Conservation (phyloP, 129 eudicot species). For the Pittosporum tobira region DNA sequence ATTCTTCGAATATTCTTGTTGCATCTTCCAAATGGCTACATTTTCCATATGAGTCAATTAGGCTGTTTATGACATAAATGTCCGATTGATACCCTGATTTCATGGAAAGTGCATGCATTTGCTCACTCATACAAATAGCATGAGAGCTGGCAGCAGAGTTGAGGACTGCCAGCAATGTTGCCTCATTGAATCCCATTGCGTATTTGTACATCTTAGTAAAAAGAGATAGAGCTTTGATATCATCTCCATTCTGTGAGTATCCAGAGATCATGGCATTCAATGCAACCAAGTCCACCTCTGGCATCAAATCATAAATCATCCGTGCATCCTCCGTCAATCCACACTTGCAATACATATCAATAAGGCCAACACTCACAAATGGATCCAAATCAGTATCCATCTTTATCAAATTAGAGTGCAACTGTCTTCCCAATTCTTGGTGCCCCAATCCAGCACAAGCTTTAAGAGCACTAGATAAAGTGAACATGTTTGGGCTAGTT, state of each 20-base stretch:
- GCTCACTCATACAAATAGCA: slow-evolving; percentile 27
- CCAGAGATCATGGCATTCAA: slow-evolving; percentile 65
- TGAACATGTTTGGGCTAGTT: slow-evolving; percentile 50
- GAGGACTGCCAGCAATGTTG: slow-evolving; percentile 59
- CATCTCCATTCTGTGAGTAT: slow-evolving; percentile 42
- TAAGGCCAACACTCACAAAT: slow-evolving; percentile 56
- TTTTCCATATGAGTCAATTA: slow-evolving; percentile 67
- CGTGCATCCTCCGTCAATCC: slow-evolving; percentile 43
- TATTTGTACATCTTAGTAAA: slow-evolving; percentile 34
- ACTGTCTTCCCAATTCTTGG: slow-evolving; percentile 54
- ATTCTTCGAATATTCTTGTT: slow-evolving; percentile 45
- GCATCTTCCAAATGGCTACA: slow-evolving; percentile 46
- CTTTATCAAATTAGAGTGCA: slow-evolving; percentile 56
- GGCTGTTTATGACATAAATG: slow-evolving; percentile 54
- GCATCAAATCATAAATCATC: slow-evolving; percentile 45
- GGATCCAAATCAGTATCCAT: slow-evolving; percentile 47
- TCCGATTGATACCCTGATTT: slow-evolving; percentile 59
- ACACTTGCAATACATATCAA: slow-evolving; percentile 81
- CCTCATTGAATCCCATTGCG: slow-evolving; percentile 41
- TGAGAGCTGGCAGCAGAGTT: slow-evolving; percentile 57
- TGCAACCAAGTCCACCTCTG: slow-evolving; percentile 46
- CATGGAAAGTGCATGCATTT: slow-evolving; percentile 51
- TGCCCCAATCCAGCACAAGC: slow-evolving; percentile 65
- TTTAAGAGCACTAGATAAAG: slow-evolving; percentile 80
- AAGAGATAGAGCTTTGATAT: slow-evolving; percentile 35